Evolutionary conservation across 179 eudicot species (phyloP), one percentile per base, ranked within the genome.

Genomic region (Carnegiea gigantea): DNA sequence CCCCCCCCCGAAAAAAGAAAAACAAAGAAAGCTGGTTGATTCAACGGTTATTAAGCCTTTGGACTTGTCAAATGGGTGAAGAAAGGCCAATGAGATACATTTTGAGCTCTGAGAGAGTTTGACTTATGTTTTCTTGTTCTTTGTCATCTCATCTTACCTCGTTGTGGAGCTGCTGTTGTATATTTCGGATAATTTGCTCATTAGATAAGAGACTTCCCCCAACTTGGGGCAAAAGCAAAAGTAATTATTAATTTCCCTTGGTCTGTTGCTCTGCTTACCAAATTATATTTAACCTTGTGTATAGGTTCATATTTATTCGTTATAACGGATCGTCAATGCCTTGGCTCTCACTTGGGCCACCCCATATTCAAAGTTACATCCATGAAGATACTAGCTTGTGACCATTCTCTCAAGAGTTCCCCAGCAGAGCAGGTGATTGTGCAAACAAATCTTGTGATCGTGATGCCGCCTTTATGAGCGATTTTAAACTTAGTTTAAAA

Each of bases 251-350:
- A 70, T 36, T 44, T 28, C 11, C 62, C 44, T 28, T 64, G n/a
- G 6, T 3, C n/a, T 73, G 9, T 65, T 40, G 57, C 24, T 77
- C 64, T 15, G 46, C 51, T 64, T 24, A 40, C 78, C 20, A 65
- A 26, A 21, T 83, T 48, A 46, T 76, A 54, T 46, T 82, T 36
- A 46, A 67, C 60, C 75, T 33, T 86, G 82, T 70, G 79, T 89
- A 67, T 83, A 96, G 99, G 99, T 71, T 88, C 96, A 77, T 96
- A 94, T 88, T 77, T 96, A 68, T 87, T 93, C 75, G 99, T 94
- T 62, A 89, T 96, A 72, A 92, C 90, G 3, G 97, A 90, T 73
- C 96, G 95, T 67, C 92, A 94, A 83, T 87, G 92, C 86, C 91
- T 91, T 84, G 99, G 99, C 82, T 87, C 96, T 78, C 92, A 93